Conservation (phyloP, 2,329 filamentous ascomycete genomes). For the Mariannaea elegans region DNA sequence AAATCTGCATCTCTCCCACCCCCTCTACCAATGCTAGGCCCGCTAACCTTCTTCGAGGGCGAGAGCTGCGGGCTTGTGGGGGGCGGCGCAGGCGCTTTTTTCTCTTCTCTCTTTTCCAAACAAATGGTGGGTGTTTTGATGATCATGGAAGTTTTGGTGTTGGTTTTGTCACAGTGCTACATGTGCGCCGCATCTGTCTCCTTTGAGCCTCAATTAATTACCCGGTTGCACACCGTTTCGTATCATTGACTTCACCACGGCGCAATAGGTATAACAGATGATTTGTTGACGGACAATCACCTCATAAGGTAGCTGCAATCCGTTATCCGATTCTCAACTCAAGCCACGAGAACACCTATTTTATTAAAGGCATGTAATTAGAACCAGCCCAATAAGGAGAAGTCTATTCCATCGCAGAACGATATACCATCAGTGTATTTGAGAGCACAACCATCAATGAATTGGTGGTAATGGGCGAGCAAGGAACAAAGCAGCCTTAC, state of each 20-base stretch:
- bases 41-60: slow-evolving; percentile 4
- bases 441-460: background rate
- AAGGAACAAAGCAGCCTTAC: background rate
- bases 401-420: no score
- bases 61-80: slow-evolving; percentile 1
- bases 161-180: background rate
- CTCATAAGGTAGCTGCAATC: background rate
- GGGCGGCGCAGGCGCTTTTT: background rate
- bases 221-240: no score
- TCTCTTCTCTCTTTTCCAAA: background rate
- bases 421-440: no score
- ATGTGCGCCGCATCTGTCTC: background rate
- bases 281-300: background rate
- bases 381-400: slow-evolving; percentile 14
- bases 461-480: background rate
- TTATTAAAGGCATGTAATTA: slow-evolving; percentile 2
- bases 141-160: slow-evolving; percentile 6
- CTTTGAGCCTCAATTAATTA: background rate
- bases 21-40: background rate
- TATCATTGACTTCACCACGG: no score
- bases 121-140: background rate
- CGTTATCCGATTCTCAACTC: background rate
- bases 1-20: slow-evolving; percentile 25
- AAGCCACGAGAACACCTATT: background rate
- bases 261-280: no score